Evolutionary conservation across 1,284 basidiomycete genomes (phyloP), one percentile per base, ranked within the genome.

Genomic region (Trichosporon ovoides): DNA sequence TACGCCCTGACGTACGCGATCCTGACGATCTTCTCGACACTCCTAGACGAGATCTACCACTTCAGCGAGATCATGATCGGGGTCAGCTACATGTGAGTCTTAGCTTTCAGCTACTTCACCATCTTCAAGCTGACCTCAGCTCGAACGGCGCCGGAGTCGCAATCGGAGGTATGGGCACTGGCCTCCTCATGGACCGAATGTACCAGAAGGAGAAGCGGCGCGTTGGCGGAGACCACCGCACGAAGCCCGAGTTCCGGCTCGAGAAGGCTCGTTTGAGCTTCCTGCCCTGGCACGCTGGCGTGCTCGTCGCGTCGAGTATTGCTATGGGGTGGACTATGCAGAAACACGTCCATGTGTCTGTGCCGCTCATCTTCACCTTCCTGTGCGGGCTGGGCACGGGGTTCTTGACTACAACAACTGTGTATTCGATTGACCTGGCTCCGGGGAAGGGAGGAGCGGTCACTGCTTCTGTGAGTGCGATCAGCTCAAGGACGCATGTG

Each of bases 1-100:
- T 75, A 75, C 53, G 66, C 68, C 3, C 53, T 64, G 36, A 71
- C 65, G 60, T 74, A 74, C 58, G 68, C 63, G n/a, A 62, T 73
- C 9, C 55, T 74, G 66, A 72, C 72, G 1, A 65, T 70, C 20
- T 71, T 71, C 59, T 71, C 70, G 0, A 70, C 70, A 6, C 56
- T 72, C 1, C 63, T 75, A 7, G 59, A 69, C 33, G 54, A 63
- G 20, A 38, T 63, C 28, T 75, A 75, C 55, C 56, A 62, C 7
- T 61, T 62, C 38, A 67, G 64, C 43, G 68, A 71, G 20, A 63
- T 69, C 19, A 53, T 69, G 31, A 72, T 75, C 19, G 73, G 73
- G 7, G 56, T 70, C 13, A 66, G 66, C 43, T 75, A 75, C 55
- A 63, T 75, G 70, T 71, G 46, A 60, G 71, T 61, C 18, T 11